phyloP scores from a whole-genome alignment of 2,329 filamentous ascomycete genomes.

The Harringtonia lauricola region DNA sequence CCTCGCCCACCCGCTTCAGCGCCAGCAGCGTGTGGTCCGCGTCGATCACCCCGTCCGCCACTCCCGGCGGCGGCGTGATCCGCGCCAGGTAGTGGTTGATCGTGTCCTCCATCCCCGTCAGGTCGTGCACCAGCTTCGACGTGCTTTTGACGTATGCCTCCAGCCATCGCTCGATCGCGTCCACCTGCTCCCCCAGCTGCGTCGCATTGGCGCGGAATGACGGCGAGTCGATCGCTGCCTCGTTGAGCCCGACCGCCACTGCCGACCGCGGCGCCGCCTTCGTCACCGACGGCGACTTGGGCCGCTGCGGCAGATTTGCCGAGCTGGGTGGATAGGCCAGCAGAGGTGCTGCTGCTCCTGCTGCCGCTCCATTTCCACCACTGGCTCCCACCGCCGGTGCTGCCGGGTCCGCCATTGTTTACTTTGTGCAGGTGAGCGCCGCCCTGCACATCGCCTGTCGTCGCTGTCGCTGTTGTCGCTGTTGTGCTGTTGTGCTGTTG shows the following conservation, averaged over 20 bases:
- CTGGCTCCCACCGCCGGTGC: no score
- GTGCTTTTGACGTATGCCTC: conserved; percentile 46
- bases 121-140: conserved; percentile 45
- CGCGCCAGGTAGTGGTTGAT: conserved; percentile 68
- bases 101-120: conserved; percentile 65
- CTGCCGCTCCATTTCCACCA: no score
- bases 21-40: conserved; percentile 91
- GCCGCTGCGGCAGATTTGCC: no score
- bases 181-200: conserved; percentile 87
- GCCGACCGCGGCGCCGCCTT: conserved; percentile 23
- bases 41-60: conserved; percentile 74
- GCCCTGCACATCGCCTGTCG: no score
- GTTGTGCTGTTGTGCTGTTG: no score
- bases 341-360: no score
- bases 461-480: no score
- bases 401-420: no score
- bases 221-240: conserved; percentile 92
- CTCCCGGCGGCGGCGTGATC: conserved; percentile 59
- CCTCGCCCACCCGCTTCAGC: conserved; percentile 74
- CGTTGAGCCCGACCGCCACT: conserved; percentile 75
- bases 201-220: conserved; percentile 81
- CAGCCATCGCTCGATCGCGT: conserved; percentile 86
- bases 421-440: no score
- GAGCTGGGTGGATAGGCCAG: no score
- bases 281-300: not conserved